Conservation (phyloP, 345 rosid genomes). For the Eucalyptus shirleyi region DNA sequence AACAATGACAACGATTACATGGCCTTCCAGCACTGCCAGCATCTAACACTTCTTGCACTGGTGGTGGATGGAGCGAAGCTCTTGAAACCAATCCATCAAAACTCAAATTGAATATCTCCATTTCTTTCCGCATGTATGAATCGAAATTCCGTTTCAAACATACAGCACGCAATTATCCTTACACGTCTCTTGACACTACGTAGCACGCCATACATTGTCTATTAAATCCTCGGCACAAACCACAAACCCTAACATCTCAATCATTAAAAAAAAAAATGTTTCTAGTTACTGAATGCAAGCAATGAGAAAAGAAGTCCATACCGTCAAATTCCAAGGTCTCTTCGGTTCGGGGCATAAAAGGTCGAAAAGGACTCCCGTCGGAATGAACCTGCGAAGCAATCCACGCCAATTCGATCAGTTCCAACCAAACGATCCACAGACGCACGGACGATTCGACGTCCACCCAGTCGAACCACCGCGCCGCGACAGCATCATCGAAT, state of each 20-base stretch:
- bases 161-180: background rate
- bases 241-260: background rate
- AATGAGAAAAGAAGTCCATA: conserved; percentile 1
- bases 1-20: background rate
- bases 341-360: conserved; percentile 79
- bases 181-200: background rate
- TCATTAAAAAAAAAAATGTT: background rate
- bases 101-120: background rate
- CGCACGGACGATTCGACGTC: background rate
- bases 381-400: conserved; percentile 53
- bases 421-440: background rate
- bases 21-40: background rate
- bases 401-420: background rate
- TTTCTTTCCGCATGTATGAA: background rate
- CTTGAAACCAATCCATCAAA: background rate
- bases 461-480: background rate
- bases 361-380: conserved; percentile 91
- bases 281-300: background rate
- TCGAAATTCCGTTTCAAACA: background rate
- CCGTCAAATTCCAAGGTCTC: conserved; percentile 97
- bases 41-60: background rate
- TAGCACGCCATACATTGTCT: background rate
- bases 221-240: background rate
- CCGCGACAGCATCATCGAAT: background rate
- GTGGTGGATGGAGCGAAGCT: background rate